Evolutionary conservation across 177 flowering plant genomes (phyloP).

Genomic region (Telopea speciosissima): DNA sequence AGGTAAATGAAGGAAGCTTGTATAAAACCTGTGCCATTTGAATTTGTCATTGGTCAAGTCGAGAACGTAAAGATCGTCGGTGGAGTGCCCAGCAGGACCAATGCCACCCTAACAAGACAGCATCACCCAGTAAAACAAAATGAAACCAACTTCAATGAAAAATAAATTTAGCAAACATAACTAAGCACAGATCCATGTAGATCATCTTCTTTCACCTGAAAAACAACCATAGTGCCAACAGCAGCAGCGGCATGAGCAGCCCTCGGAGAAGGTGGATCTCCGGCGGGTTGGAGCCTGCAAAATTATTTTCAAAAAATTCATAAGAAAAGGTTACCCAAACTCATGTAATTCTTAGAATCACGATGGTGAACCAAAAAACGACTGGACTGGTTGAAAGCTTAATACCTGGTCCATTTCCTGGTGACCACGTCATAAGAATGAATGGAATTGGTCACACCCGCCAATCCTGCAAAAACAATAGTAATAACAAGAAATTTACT

Average conservation of each 20-base stretch:
- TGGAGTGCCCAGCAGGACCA: slow-evolving; percentile 99
- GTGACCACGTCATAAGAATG: slow-evolving; percentile 85
- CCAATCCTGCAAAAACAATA: slow-evolving; percentile 54
- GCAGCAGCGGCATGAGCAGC: slow-evolving; percentile 98
- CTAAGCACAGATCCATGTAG: neutral
- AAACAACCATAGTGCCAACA: slow-evolving; percentile 97
- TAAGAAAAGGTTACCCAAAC: neutral
- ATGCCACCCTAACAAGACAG: slow-evolving; percentile 77
- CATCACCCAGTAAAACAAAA: slow-evolving; percentile 15
- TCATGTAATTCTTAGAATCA: slow-evolving; percentile 3
- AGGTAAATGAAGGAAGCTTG: too few species aligned
- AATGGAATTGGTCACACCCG: slow-evolving; percentile 87
- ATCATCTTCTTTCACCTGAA: slow-evolving; percentile 56
- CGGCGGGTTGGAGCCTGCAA: slow-evolving; percentile 64
- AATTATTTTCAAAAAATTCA: slow-evolving; percentile 8
- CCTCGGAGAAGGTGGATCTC: slow-evolving; percentile 96
- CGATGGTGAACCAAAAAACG: neutral
- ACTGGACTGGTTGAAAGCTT: neutral
- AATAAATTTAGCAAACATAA: neutral
- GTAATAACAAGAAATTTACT: too few species aligned
- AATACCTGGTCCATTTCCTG: slow-evolving; percentile 83
- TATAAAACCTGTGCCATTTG: slow-evolving; percentile 90
- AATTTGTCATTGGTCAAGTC: slow-evolving; percentile 85
- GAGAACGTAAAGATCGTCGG: slow-evolving; percentile 92
- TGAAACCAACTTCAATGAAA: neutral